Evolutionary conservation across 176 grass and related monocot species (phyloP), one percentile per base, ranked within the genome.

Genomic region (Eragrostis nindensis): DNA sequence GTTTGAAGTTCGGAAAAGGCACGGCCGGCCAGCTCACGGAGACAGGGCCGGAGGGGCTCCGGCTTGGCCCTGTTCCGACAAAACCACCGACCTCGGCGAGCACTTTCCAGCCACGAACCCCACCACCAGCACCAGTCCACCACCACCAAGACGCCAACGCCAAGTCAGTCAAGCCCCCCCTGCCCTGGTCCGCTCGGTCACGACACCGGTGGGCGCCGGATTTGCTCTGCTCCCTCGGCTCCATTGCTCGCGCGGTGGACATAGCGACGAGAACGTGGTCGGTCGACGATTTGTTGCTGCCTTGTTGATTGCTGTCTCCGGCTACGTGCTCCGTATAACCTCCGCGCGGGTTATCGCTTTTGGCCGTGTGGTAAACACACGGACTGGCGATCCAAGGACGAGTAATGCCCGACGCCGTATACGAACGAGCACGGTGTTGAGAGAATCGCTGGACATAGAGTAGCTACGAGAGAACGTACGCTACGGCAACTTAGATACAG

Each of bases 61-160:
- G 62, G 21, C 76, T 47, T 44, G 45, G 61, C 75, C 39, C 64
- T 49, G 26, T 56, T 40, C 74, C 67, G 47, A 89, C 81, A 84
- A 76, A 84, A 57, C 80, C 87, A 90, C 83, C 88, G 78, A 73
- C 88, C 83, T 72, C 59, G 56, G 42, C 50, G 4, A 30, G 0
- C 36, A 19, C 88, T 90, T 90, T 90, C 83, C 83, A 90, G 88
- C 79, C 74, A 47, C 67, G 61, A 83, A 63, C 84, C 75, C 86
- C 80, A 74, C 68, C 85, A 41, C 27, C 25, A 29, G 9, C 47
- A 4, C 22, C 39, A 4, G 40, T 47, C 18, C 30, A 22, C 79
- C 52, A 47, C 10, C 70, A 7, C 46, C 80, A 26, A n/a, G 57
- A 61, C 4, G 56, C 56, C 56, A 60, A 26, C 44, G 44, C 6